Evolutionary conservation across 345 rosid genomes (phyloP), one percentile per base, ranked within the genome.

Genomic region (Pseudoturritis turrita): DNA sequence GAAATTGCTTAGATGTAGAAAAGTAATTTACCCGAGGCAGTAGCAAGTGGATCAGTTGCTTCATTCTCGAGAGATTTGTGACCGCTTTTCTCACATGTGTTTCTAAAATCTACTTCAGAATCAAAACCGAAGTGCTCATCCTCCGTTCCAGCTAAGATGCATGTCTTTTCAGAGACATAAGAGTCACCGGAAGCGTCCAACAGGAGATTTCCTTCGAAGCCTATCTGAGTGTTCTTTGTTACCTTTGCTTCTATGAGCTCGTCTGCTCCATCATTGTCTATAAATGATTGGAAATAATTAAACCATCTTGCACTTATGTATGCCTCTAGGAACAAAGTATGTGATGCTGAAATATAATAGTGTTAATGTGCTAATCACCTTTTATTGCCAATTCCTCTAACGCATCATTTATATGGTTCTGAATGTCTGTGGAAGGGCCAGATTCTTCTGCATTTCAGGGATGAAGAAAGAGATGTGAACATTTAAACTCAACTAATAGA

Each of bases 11-110:
- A 29, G 37, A 71, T 41, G 54, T 52, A 22, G 2, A 10, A 19
- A 41, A 7, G 25, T 11, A 31, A 31, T 8, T 37, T 73, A 74
- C 68, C 68, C 40, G 19, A 47, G 13, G 67, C 45, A 57, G 61
- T 21, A 56, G 43, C 52, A 56, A 39, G 6, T 6, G 66, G 35
- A 56, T 3, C 43, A 10, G 61, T 13, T 65, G 59, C 60, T 57
- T 65, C 45, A 19, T 37, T 17, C 36, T 65, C 18, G 11, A 29
- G 40, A 66, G 4, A 6, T 9, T 19, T 67, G 72, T 1, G 13
- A 29, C 10, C 6, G 14, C 36, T 65, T 50, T 36, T 10, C 11
- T 10, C 59, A 35, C 19, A 50, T 21, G 58, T 49, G 46, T 35
- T 65, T 31, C 15, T 21, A 7, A 10, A 8, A 33, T 47, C 21